Base-by-base conservation (phyloP, 1,284 basidiomycete species). In the Malassezia nana region DNA sequence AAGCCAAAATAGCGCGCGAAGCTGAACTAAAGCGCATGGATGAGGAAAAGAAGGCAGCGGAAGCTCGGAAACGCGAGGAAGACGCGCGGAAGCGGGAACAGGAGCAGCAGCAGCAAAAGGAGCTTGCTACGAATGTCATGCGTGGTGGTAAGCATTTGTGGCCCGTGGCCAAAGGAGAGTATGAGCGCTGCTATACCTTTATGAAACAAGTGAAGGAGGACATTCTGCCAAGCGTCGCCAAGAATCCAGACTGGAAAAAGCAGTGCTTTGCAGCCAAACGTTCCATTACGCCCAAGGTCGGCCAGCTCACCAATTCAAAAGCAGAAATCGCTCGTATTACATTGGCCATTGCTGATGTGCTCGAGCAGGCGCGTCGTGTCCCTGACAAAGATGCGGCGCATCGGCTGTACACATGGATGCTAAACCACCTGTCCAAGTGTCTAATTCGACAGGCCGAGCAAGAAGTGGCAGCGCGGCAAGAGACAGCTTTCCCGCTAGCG, bases 371-470 rank as follows among this genome's bases (percentile, higher is more conserved):
- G 6, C 62, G 62, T 15, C 44, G 56, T 25, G 53, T 31, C 15
- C 29, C 66, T 72, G 25, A 69, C 75, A 38, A 63, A 75, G 76
- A 64, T 59, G 70, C 60, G 46, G 10, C 16, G 48, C 60, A 63
- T 20, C 25, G 24, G 7, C 69, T 76, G 10, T 92, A 91, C 75
- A 76, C 79, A 44, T 87, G 89, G 62, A 80, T 86, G 15, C 80
- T 92, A 22, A 91, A 87, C 22, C 86, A 90, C 18, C 80, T 94
- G 20, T 79, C 87, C 49, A 98, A 96, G 72, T 80, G 84, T 31
- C 82, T 98, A 54, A 82, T 96, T 40, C 80, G 86, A 30, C 94
- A 96, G 78, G 90, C 91, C 6, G 90, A 95, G 76, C 86, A 84
- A 0, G 92, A 98, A 75, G 88, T 95, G 6, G 83, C 86, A 1